Conservation (phyloP, 1,284 basidiomycete species). For the Apiotrichum siamense region DNA sequence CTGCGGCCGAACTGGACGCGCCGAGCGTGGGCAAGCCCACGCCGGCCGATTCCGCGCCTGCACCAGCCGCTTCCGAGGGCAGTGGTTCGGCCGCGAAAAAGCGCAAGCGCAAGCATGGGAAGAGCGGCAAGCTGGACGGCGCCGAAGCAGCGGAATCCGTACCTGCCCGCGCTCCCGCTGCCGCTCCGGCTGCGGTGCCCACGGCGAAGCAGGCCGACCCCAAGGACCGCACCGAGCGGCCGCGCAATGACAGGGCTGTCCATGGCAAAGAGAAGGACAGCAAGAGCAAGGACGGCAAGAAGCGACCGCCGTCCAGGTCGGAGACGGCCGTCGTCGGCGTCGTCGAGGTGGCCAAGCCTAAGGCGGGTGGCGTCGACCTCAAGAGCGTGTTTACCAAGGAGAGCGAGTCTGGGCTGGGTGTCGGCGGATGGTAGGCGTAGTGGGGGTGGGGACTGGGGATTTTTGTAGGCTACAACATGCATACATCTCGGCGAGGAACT, state of each 20-base stretch:
- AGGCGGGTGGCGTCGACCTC: slow-evolving; percentile 21
- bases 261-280: too few species aligned
- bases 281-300: not conserved
- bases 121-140: slow-evolving; percentile 4
- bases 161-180: not conserved
- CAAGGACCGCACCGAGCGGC: slow-evolving; percentile 2
- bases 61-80: not conserved
- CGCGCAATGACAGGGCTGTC: too few species aligned
- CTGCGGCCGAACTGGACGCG: not conserved
- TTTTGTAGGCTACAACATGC: slow-evolving; percentile 4
- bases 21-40: not conserved
- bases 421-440: slow-evolving; percentile 8
- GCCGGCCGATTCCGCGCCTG: not conserved
- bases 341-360: slow-evolving; percentile 19
- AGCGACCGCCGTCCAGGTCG: slow-evolving; percentile 7
- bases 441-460: too few species aligned
- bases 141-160: not conserved
- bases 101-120: slow-evolving; percentile 16
- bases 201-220: not conserved
- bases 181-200: not conserved
- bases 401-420: slow-evolving; percentile 1
- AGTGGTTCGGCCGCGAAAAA: slow-evolving; percentile 9
- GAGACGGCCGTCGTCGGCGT: slow-evolving; percentile 29
- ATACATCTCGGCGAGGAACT: slow-evolving; percentile 1
- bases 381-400: slow-evolving; percentile 14